Base-by-base conservation (phyloP, 805 yeast genomes). In the Candida multigemmis region DNA sequence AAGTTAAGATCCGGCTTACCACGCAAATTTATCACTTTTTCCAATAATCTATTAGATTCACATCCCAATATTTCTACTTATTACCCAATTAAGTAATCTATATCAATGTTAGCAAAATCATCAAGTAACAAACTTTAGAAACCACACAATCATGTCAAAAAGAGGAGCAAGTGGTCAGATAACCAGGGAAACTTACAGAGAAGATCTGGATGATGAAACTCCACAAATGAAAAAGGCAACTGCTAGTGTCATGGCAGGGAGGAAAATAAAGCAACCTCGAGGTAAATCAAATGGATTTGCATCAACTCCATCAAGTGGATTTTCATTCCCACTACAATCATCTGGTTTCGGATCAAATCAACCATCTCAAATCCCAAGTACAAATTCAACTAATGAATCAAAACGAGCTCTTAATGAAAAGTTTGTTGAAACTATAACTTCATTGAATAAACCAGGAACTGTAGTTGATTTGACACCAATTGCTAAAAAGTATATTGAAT, bases 201-300 rank as follows among this genome's bases (percentile, higher is more conserved):
- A 28, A 14, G 42, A 39, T 13, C 26, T 24, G 11, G 32, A 21
- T 5, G 28, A n/a, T n/a, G n/a, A n/a, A n/a, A n/a, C n/a, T n/a
- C 35, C 46, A 19, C 56, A 64, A 18, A 33, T 41, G n/a, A 30
- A 24, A n/a, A 46, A 36, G 24, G 91, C 94, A 0, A 63, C 81
- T 2, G 60, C 69, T 3, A 74, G 65, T 4, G 75, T 72, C 5
- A 50, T 85, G 68, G 71, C 85, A 15, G 65, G 56, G 30, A 64
- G 96, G 42, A 79, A 74, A 56, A 80, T 83, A 31, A 68, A 82
- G 15, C 61, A 68, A 42, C 79, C 80, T 10, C 66, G 65, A 44
- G 46, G 52, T n/a, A 42, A 38, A 33, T 19, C 27, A 19, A n/a
- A n/a, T n/a, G 18, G 9, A 14, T 14, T 7, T 19, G 5, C 5